Evolutionary conservation across 257 asterid genomes (phyloP).

Genomic region (Leonotis leonurus): DNA sequence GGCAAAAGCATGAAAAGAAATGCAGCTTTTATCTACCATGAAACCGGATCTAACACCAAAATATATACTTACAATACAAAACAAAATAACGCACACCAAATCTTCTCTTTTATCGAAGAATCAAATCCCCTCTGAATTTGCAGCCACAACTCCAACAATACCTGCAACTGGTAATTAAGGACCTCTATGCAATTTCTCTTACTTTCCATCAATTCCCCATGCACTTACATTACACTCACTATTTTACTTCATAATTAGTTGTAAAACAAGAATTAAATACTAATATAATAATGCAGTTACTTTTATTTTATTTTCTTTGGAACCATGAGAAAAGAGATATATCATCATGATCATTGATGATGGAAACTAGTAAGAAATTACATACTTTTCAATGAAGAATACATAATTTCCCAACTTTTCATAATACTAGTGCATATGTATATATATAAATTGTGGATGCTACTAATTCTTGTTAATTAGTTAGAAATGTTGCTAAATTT

Average conservation of each 20-base stretch:
- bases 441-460: background rate
- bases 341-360: background rate
- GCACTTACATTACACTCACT: background rate
- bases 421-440: background rate
- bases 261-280: no score
- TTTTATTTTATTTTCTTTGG: no score
- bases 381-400: background rate
- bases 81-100: background rate
- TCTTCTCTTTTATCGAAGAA: background rate
- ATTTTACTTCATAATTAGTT: no score
- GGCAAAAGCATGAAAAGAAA: conserved; percentile 1
- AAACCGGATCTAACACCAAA: no score
- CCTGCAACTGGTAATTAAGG: no score
- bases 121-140: background rate
- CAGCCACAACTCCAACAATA: background rate
- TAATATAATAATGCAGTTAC: background rate
- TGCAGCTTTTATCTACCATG: background rate
- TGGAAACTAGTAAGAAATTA: background rate
- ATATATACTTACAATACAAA: no score
- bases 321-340: no score
- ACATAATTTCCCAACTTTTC: background rate
- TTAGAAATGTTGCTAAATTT: no score
- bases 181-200: background rate
- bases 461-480: background rate
- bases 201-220: background rate